A percentile compares a stretch with the other conserved stretches of the same genome.
Conservation (phyloP, 2,329 filamentous ascomycete genomes). For the Penicillium decumbens region DNA sequence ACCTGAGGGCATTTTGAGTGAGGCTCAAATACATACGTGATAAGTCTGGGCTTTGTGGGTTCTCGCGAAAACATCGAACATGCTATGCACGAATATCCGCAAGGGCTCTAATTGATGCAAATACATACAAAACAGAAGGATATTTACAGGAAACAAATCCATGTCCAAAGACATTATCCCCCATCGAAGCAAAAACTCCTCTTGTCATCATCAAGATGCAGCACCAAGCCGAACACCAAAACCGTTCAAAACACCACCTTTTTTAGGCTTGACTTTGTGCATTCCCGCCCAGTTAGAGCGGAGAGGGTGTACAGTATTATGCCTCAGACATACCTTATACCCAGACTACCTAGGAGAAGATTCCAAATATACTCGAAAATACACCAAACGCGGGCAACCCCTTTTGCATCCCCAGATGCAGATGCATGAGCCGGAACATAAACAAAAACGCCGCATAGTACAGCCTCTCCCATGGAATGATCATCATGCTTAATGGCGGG, state of each 20-base stretch:
- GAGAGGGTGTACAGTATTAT: background rate
- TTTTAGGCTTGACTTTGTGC: constrained; percentile 5
- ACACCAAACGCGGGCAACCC: background rate
- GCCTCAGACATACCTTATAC: background rate
- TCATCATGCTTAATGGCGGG: constrained; percentile 12
- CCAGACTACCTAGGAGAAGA: background rate
- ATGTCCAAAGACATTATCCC: background rate
- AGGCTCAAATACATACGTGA: background rate
- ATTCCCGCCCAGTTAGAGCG: background rate
- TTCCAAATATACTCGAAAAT: constrained; percentile 1
- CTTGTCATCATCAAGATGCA: background rate
- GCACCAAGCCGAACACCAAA: background rate
- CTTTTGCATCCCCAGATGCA: constrained; percentile 14
- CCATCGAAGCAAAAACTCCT: background rate
- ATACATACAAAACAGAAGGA: constrained; percentile 3
- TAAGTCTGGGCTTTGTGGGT: background rate
- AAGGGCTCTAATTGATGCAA: constrained; percentile 1
- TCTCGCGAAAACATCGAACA: background rate
- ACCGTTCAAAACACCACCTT: background rate
- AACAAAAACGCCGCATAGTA: constrained; percentile 20
- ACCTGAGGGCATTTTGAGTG: background rate
- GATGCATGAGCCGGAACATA: constrained; percentile 9
- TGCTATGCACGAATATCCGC: background rate
- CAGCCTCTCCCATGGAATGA: constrained; percentile 10
- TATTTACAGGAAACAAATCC: constrained; percentile 1